Conservation (phyloP, 371 early-diverging fungal genomes). For the Gilbertella persicaria region DNA sequence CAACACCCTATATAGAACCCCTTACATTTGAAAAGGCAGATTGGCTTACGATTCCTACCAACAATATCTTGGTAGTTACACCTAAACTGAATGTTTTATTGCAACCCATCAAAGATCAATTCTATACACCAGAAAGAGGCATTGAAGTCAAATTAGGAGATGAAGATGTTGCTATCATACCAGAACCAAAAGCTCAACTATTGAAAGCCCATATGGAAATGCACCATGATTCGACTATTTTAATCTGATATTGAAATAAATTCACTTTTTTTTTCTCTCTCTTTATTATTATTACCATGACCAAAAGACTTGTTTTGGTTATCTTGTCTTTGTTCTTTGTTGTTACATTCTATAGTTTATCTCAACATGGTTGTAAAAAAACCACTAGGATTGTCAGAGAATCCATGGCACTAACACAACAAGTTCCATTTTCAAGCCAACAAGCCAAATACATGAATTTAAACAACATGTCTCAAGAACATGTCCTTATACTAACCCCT, state of each 20-base stretch:
- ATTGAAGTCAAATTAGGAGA: constrained; percentile 37
- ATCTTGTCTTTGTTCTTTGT: too few species aligned
- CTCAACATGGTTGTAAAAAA: too few species aligned
- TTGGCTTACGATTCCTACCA: constrained; percentile 83
- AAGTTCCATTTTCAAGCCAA: background rate
- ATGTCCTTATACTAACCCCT: constrained; percentile 45
- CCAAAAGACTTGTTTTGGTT: too few species aligned
- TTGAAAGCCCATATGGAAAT: constrained; percentile 29
- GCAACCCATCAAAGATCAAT: constrained; percentile 76
- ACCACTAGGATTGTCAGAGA: background rate
- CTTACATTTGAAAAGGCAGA: constrained; percentile 83
- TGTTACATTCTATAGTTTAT: too few species aligned
- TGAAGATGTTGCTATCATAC: constrained; percentile 42
- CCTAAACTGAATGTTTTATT: constrained; percentile 75
- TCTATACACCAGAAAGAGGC: constrained; percentile 53
- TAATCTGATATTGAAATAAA: too few species aligned
- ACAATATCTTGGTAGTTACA: constrained; percentile 77
- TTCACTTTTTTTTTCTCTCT: too few species aligned
- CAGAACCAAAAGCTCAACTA: constrained; percentile 45
- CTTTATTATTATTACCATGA: too few species aligned
- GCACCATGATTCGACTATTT: constrained; percentile 14
- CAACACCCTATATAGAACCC: constrained; percentile 58
- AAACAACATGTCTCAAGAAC: constrained; percentile 13
- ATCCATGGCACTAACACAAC: background rate
- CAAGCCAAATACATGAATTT: constrained; percentile 23